phyloP scores from a whole-genome alignment of 2,329 filamentous ascomycete species.

The Sarocladium strictum region DNA sequence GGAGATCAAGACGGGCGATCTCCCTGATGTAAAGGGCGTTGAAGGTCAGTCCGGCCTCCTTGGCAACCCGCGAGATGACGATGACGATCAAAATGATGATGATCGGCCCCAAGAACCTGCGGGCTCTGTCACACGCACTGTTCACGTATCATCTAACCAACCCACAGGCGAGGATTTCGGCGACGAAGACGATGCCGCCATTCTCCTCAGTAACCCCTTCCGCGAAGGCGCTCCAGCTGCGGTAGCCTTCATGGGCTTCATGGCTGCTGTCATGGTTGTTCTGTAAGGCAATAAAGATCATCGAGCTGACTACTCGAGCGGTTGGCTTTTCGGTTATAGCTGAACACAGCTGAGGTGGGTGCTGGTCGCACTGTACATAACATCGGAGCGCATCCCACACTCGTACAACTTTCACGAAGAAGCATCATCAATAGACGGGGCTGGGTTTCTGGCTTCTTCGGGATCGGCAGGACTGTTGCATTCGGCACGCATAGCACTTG shows the following conservation, averaged over 20 bases:
- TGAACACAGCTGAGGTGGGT: too few relatives aligned
- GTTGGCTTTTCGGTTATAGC: too few relatives aligned
- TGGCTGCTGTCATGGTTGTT: constrained; percentile 3
- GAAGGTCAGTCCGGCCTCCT: constrained; percentile 20
- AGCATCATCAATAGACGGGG: background rate
- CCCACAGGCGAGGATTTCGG: background rate
- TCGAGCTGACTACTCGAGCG: too few relatives aligned
- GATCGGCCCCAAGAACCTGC: background rate
- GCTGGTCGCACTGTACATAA: background rate
- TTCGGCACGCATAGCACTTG: background rate
- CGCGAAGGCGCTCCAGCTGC: background rate
- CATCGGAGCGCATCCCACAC: background rate
- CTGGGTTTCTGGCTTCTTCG: background rate
- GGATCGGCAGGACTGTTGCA: background rate
- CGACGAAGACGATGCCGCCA: constrained; percentile 3
- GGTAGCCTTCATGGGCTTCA: constrained; percentile 1
- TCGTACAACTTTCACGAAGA: background rate
- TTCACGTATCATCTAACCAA: background rate
- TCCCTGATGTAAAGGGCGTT: constrained; percentile 41
- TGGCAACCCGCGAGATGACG: background rate
- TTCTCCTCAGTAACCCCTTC: constrained; percentile 2
- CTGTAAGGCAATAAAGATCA: background rate
- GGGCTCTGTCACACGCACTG: background rate
- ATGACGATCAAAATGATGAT: background rate
- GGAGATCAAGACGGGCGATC: constrained; percentile 33